Conservation (phyloP, 495 filamentous ascomycete genomes). For the Penicillium lividum region DNA sequence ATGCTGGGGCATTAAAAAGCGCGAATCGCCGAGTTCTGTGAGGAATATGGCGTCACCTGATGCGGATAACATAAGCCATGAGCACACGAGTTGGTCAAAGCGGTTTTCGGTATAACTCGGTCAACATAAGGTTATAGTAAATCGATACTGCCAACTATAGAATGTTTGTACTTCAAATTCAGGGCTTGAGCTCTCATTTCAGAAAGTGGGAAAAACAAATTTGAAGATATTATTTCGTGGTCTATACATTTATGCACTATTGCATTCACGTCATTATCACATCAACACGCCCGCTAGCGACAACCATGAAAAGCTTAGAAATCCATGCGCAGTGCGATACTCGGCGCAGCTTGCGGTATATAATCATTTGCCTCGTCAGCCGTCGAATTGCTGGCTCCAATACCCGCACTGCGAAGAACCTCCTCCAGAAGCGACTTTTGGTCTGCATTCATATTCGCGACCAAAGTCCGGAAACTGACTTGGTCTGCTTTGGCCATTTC, state of each 20-base stretch:
- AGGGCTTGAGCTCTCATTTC: too few relatives aligned
- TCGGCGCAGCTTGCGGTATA: constrained; percentile 64
- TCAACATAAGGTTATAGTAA: not conserved
- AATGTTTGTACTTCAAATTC: too few relatives aligned
- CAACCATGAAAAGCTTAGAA: constrained; percentile 51
- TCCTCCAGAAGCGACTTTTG: constrained; percentile 81
- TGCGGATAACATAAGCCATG: constrained; percentile 19
- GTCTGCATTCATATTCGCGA: constrained; percentile 66
- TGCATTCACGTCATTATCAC: constrained; percentile 14
- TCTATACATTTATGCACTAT: constrained; percentile 15
- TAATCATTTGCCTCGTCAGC: constrained; percentile 30
- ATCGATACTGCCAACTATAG: too few relatives aligned
- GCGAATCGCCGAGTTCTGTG: not conserved
- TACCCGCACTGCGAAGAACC: constrained; percentile 65
- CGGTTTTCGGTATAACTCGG: not conserved
- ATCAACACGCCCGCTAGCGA: not conserved
- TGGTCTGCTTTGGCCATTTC: constrained; percentile 80
- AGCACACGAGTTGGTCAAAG: constrained; percentile 9
- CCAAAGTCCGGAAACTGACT: constrained; percentile 69
- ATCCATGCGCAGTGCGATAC: constrained; percentile 91
- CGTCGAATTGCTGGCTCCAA: constrained; percentile 32
- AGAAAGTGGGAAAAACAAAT: not conserved
- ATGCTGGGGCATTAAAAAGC: not conserved
- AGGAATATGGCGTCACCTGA: constrained; percentile 20
- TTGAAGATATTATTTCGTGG: not conserved